phyloP scores from a whole-genome alignment of 1,139 yeast species.

The Pichia sp. region DNA sequence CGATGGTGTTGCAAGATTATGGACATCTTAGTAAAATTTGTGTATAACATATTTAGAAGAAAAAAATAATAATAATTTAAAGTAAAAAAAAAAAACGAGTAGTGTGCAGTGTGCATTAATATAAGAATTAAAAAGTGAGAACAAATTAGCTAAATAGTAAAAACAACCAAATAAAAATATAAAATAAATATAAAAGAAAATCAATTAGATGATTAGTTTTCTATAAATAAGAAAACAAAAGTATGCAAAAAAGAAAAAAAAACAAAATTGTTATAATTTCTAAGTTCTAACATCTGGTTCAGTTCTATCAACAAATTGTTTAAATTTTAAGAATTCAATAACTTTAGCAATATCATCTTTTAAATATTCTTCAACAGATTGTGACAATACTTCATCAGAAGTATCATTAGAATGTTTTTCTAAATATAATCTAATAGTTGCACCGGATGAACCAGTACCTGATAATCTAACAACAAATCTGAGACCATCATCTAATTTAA shows the following conservation, averaged over 20 bases:
- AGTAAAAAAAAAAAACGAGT: neutral
- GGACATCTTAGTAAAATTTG: constrained; percentile 64
- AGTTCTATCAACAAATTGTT: constrained; percentile 71
- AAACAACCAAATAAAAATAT: too few relatives aligned
- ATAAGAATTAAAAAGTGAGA: too few relatives aligned
- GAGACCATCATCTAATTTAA: constrained; percentile 75
- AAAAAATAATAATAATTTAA: neutral
- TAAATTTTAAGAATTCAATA: constrained; percentile 61
- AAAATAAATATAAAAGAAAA: too few relatives aligned
- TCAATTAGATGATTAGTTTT: too few relatives aligned
- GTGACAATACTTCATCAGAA: constrained; percentile 35
- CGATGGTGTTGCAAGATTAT: constrained; percentile 89
- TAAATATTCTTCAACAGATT: constrained; percentile 66
- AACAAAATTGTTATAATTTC: constrained; percentile 1
- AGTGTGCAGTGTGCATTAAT: too few relatives aligned
- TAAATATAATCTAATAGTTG: constrained; percentile 88
- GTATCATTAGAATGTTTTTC: constrained; percentile 73
- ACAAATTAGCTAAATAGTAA: too few relatives aligned
- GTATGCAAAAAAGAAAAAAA: neutral
- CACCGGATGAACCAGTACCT: constrained; percentile 98
- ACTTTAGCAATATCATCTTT: constrained; percentile 57
- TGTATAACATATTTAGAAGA: neutral
- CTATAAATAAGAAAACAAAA: neutral
- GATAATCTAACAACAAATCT: constrained; percentile 88
- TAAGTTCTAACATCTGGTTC: constrained; percentile 88